Evolutionary conservation across 2,329 filamentous ascomycete species (phyloP).

Genomic region (Claviceps spartinae): DNA sequence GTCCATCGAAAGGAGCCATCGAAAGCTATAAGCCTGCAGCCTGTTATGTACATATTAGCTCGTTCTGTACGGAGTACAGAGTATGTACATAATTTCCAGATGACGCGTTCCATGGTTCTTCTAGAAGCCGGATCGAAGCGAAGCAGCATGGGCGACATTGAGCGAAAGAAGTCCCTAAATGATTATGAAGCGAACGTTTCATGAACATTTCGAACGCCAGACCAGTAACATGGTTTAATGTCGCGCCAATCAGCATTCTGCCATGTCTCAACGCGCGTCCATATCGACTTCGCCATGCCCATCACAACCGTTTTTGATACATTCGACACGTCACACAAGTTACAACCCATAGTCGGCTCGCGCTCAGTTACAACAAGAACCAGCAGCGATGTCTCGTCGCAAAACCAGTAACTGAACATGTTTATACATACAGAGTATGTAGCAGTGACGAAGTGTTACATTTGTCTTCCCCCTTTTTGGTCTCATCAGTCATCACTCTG

Average conservation of each 20-base stretch:
- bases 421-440: neutral
- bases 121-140: conserved; percentile 1
- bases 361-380: neutral
- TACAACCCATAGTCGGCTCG: neutral
- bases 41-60: neutral
- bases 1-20: neutral
- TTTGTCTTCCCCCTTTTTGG: neutral
- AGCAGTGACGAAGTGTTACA: neutral
- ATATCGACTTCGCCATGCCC: neutral
- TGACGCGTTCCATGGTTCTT: neutral
- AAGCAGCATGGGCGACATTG: neutral
- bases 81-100: neutral
- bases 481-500: conserved; percentile 8
- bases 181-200: neutral
- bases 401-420: neutral
- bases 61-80: neutral
- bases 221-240: neutral
- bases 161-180: neutral
- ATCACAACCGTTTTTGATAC: neutral
- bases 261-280: neutral
- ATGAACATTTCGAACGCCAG: neutral
- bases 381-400: neutral
- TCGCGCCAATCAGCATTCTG: neutral
- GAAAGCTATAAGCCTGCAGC: neutral
- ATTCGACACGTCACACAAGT: neutral